Evolutionary conservation across 2,329 filamentous ascomycete genomes (phyloP).

Genomic region (Colletotrichum tanaceti): DNA sequence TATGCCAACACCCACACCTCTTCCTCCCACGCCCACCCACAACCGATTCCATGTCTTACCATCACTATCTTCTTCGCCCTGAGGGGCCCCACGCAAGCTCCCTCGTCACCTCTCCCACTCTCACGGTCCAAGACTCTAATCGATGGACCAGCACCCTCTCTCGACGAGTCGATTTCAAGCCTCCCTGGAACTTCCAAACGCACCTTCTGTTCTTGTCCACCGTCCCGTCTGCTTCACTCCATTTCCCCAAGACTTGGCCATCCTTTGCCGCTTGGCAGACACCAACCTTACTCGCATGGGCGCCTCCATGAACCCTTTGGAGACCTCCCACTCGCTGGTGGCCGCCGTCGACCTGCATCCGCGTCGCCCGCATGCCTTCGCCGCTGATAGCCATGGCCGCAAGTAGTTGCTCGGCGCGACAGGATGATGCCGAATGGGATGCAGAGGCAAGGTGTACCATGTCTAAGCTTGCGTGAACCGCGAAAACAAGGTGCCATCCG

Average conservation of each 20-base stretch:
- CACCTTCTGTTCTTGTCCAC: conserved; percentile 40
- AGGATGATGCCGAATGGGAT: conserved; percentile 9
- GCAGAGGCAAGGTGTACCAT: conserved; percentile 10
- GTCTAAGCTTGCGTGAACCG: conserved; percentile 1
- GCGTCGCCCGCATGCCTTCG: conserved; percentile 15
- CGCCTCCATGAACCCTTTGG: background rate
- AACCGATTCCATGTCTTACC: background rate
- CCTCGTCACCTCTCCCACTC: conserved; percentile 1
- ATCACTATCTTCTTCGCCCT: background rate
- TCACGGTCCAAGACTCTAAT: conserved; percentile 22
- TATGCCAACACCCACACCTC: background rate
- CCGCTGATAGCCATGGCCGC: conserved; percentile 34
- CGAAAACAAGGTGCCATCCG: conserved; percentile 10
- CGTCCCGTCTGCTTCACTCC: conserved; percentile 36
- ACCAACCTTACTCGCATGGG: conserved; percentile 19
- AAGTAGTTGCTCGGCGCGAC: conserved; percentile 21
- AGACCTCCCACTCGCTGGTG: conserved; percentile 23
- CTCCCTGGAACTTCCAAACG: conserved; percentile 14
- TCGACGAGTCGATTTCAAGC: conserved; percentile 1
- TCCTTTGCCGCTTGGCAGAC: conserved; percentile 35
- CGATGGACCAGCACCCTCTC: conserved; percentile 18
- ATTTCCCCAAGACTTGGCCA: conserved; percentile 37
- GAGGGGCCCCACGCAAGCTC: background rate
- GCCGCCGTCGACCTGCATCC: conserved; percentile 8
- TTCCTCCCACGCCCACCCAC: conserved; percentile 4